Evolutionary conservation across 192 early-diverging fungal species (phyloP).

Genomic region (Coemansia sp.): DNA sequence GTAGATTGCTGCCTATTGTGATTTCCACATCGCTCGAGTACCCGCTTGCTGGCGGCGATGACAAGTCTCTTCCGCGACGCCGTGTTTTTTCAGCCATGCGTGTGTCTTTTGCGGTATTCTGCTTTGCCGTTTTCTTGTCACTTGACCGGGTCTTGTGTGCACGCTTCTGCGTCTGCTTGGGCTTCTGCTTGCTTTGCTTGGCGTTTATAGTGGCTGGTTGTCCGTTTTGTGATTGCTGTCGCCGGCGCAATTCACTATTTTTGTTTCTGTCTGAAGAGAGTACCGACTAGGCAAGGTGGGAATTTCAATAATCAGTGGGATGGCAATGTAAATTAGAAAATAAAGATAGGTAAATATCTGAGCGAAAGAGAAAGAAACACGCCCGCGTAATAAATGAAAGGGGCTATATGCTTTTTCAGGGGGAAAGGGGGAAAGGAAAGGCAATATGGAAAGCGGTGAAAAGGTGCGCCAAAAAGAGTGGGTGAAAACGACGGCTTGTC

Average conservation of each 20-base stretch:
- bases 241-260: no score
- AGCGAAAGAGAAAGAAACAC: background rate
- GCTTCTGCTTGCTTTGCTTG: background rate
- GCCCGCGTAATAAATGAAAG: background rate
- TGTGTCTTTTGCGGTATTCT: background rate
- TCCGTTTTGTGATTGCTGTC: background rate
- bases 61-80: constrained; percentile 22
- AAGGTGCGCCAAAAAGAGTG: background rate
- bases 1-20: constrained; percentile 26
- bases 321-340: background rate
- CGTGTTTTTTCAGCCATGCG: constrained; percentile 31
- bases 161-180: background rate
- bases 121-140: background rate
- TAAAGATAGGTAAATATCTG: no score
- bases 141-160: no score
- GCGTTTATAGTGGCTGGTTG: constrained; percentile 1
- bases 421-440: background rate
- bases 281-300: background rate
- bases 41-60: constrained; percentile 4
- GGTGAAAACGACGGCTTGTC: background rate
- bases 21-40: constrained; percentile 31
- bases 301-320: background rate
- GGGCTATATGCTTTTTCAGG: background rate
- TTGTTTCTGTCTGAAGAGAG: constrained; percentile 1
- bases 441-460: background rate